Percentiles rank a stretch among this genome's conserved stretches.
These are phyloP conservation scores for Entonaema liquescens DNA, from an alignment of 495 filamentous ascomycete genomes.

Conservation along the genomic window DNA sequence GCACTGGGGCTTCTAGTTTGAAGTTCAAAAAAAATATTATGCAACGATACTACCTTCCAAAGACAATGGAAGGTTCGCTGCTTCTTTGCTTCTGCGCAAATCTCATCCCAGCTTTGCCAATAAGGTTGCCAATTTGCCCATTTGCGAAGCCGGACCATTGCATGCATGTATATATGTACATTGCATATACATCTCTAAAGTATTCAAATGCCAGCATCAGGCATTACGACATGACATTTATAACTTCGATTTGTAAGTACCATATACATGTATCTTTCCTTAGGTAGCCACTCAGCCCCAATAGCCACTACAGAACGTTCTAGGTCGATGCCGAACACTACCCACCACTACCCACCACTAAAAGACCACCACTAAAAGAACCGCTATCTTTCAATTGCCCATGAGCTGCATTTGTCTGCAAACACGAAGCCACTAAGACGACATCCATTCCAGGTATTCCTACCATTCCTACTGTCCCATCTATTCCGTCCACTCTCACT, in stretches of 20 bases:
- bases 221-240: not conserved
- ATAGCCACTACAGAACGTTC: conserved; percentile 29
- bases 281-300: conserved; percentile 13
- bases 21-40: not conserved
- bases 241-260: not conserved
- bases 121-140: not conserved
- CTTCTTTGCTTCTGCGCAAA: not conserved
- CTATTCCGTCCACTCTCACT: not conserved
- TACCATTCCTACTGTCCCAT: not conserved
- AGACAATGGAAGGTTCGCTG: not conserved
- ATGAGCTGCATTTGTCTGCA: not conserved
- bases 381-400: conserved; percentile 1
- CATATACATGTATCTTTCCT: conserved; percentile 1
- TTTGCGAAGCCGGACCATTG: conserved; percentile 13
- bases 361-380: not conserved
- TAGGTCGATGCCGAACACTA: conserved; percentile 31
- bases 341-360: conserved; percentile 8
- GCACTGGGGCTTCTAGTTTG: not conserved
- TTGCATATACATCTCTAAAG: not conserved
- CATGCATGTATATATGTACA: conserved; percentile 2
- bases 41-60: not conserved
- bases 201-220: not conserved
- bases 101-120: not conserved
- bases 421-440: conserved; percentile 22
- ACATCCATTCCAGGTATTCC: not conserved